These are phyloP conservation scores for Globisporangium splendens DNA, from an alignment of 352 stramenopile species.

Conservation along the genomic window DNA sequence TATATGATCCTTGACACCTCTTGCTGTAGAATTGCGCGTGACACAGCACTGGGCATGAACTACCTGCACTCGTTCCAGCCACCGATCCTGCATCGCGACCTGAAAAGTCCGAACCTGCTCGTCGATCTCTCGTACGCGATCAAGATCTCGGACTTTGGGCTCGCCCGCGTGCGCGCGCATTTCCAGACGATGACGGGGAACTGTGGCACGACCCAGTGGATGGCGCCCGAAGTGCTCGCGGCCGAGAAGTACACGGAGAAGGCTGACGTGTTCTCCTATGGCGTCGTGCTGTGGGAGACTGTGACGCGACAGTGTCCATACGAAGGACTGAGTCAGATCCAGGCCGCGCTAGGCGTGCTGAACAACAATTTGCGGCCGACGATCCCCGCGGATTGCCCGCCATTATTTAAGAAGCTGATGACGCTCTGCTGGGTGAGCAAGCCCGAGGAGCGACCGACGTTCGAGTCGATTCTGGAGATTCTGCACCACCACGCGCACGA, in stretches of 20 bases:
- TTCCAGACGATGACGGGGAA: constrained; percentile 89
- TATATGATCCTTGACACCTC: not conserved
- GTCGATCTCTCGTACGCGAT: constrained; percentile 75
- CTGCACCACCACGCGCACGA: constrained; percentile 27
- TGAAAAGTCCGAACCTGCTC: constrained; percentile 85
- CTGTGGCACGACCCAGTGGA: constrained; percentile 85
- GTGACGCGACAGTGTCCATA: constrained; percentile 90
- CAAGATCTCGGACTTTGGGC: constrained; percentile 89
- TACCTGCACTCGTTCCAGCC: constrained; percentile 86
- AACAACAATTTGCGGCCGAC: constrained; percentile 87
- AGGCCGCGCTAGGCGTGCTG: constrained; percentile 80
- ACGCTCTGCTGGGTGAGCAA: constrained; percentile 76
- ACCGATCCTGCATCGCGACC: constrained; percentile 81
- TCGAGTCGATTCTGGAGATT: constrained; percentile 78
- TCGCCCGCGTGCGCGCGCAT: constrained; percentile 74
- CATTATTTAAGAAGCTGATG: constrained; percentile 84
- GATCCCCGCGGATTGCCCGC: constrained; percentile 70
- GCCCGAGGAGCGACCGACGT: constrained; percentile 75
- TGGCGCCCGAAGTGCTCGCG: constrained; percentile 79
- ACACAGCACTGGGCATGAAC: constrained; percentile 85
- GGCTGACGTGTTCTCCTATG: constrained; percentile 85
- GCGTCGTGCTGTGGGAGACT: constrained; percentile 86
- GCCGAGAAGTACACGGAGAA: constrained; percentile 88
- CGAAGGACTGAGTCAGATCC: constrained; percentile 88
- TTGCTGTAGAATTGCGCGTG: constrained; percentile 58